Conservation (phyloP, 345 rosid genomes). For the Brassica juncea region DNA sequence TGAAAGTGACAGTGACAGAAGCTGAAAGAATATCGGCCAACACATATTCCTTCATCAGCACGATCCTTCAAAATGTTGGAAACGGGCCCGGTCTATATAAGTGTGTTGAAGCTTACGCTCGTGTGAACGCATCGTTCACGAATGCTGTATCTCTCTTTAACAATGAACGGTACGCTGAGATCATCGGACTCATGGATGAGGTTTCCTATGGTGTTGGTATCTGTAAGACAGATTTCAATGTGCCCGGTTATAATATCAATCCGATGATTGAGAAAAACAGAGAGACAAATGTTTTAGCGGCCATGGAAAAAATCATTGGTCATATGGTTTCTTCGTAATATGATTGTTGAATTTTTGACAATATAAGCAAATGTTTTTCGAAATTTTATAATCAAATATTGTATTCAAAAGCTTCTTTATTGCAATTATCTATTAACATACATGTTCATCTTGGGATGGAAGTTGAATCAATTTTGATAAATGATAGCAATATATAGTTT, state of each 20-base stretch:
- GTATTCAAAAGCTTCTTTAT: conserved; percentile 1
- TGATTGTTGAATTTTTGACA: background rate
- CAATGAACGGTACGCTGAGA: background rate
- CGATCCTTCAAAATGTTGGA: conserved; percentile 25
- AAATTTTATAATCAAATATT: background rate
- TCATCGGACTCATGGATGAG: background rate
- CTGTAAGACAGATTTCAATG: conserved; percentile 25
- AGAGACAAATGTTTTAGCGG: conserved; percentile 1
- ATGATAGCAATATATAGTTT: background rate
- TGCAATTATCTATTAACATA: background rate
- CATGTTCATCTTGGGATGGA: background rate
- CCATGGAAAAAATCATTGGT: conserved; percentile 17
- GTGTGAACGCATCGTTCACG: conserved; percentile 15
- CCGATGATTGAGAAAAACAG: conserved; percentile 29
- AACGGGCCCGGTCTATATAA: conserved; percentile 11
- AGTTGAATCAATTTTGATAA: no score
- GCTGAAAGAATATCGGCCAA: conserved; percentile 20
- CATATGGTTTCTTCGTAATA: conserved; percentile 1
- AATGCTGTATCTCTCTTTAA: conserved; percentile 9
- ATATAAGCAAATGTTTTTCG: background rate
- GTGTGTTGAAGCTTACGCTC: conserved; percentile 34
- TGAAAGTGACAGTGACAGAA: conserved; percentile 32
- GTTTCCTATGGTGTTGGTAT: conserved; percentile 14
- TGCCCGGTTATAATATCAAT: conserved; percentile 17
- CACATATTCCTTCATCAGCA: conserved; percentile 29